Conservation (phyloP, 1,284 basidiomycete genomes). For the Flammula alnicola region DNA sequence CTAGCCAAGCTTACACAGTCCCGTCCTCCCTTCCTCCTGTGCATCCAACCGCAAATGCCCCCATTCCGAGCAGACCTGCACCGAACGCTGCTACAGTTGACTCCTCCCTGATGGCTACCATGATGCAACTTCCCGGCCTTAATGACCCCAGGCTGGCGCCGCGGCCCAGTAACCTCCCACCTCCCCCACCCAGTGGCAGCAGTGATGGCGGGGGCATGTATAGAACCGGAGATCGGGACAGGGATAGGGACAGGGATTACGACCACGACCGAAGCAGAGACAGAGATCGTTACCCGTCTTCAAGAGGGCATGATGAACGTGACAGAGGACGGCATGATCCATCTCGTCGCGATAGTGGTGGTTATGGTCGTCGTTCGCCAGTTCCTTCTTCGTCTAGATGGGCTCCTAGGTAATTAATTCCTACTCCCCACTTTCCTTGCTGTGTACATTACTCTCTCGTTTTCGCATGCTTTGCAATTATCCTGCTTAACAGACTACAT, state of each 20-base stretch:
- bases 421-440: no score
- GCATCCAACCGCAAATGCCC: not conserved
- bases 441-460: no score
- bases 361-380: not conserved
- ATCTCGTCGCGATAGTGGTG: constrained; percentile 1
- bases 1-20: constrained; percentile 15
- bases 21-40: constrained; percentile 2
- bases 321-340: not conserved
- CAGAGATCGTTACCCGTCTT: constrained; percentile 4
- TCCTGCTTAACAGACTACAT: no score
- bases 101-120: constrained; percentile 17
- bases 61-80: no score
- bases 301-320: constrained; percentile 2
- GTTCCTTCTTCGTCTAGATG: not conserved
- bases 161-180: not conserved
- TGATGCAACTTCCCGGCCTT: no score
- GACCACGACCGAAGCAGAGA: constrained; percentile 7
- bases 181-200: constrained; percentile 3
- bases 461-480: no score
- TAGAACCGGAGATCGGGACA: not conserved
- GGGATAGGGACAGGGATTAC: constrained; percentile 13
- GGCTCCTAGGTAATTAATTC: not conserved
- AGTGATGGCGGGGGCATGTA: not conserved
- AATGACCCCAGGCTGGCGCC: not conserved
- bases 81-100: not conserved